Percentiles rank a stretch among this genome's conserved stretches.
These are phyloP conservation scores for Salix udensis DNA, from an alignment of 345 rosid genomes.

Conservation along the genomic window DNA sequence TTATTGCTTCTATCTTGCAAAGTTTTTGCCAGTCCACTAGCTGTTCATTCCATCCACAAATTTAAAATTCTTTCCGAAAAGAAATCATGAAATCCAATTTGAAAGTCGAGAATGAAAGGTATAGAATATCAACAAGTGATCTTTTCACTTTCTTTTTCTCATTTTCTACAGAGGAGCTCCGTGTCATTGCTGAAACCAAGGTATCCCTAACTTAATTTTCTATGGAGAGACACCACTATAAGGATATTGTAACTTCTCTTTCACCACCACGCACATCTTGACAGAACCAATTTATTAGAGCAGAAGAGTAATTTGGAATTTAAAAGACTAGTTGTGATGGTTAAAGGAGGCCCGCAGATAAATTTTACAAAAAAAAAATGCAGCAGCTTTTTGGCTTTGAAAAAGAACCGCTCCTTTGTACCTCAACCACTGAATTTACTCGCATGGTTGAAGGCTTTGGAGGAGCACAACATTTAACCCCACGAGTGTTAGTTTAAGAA, in stretches of 20 bases:
- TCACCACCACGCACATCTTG: no score
- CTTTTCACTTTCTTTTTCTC: neutral
- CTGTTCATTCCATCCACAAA: conserved; percentile 6
- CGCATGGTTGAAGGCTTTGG: neutral
- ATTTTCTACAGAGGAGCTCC: no score
- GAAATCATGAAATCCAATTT: neutral
- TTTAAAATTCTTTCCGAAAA: neutral
- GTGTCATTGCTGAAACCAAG: no score
- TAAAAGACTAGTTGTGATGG: neutral
- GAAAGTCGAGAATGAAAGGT: neutral
- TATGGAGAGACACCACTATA: no score
- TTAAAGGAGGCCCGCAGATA: neutral
- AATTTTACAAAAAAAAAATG: no score
- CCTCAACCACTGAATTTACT: neutral
- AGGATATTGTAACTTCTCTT: no score
- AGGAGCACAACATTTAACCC: no score
- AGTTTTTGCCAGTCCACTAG: conserved; percentile 22
- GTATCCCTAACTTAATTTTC: no score
- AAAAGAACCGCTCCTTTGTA: no score
- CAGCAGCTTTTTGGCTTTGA: no score
- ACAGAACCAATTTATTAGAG: no score
- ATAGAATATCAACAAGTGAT: neutral
- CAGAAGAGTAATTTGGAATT: neutral
- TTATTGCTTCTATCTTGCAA: conserved; percentile 29
- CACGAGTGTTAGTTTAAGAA: no score